These are phyloP conservation scores for Blastobotrys attinorum DNA, from an alignment of 805 yeast species.

Conservation along the genomic window DNA sequence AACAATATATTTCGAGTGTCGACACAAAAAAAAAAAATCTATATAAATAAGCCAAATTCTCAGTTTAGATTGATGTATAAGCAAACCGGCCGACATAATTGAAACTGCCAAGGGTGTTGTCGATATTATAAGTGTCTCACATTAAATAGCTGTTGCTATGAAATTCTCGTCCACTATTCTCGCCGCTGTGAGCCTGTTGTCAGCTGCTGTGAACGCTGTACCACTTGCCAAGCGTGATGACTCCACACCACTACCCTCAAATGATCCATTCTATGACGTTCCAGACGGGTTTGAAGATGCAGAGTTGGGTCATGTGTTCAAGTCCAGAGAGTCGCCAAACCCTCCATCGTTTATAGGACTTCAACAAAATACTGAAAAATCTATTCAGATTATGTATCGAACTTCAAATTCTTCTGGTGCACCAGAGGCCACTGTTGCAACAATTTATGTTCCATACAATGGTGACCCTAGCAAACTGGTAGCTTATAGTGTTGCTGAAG, in stretches of 20 bases:
- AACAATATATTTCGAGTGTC: no score
- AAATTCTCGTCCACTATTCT: no score
- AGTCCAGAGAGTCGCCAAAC: background rate
- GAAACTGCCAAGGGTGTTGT: no score
- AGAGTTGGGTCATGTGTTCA: slow-evolving; percentile 3
- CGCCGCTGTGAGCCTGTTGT: no score
- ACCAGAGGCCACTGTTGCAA: slow-evolving; percentile 23
- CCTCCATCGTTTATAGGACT: background rate
- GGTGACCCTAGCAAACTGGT: slow-evolving; percentile 13
- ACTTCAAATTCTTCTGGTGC: slow-evolving; percentile 22
- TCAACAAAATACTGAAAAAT: background rate
- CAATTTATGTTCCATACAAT: slow-evolving; percentile 17
- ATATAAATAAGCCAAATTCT: no score
- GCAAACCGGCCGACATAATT: no score
- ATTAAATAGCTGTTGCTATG: no score
- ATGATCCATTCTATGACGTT: slow-evolving; percentile 5
- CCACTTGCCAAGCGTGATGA: background rate
- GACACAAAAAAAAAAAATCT: no score
- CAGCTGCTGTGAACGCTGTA: no score
- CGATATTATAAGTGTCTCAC: no score
- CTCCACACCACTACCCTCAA: background rate
- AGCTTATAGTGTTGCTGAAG: slow-evolving; percentile 22
- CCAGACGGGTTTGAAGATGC: background rate
- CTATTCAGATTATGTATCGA: slow-evolving; percentile 22
- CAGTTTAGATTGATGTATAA: no score